Conservation (phyloP, 2,329 filamentous ascomycete species). For the Arthrobotrys iridis region DNA sequence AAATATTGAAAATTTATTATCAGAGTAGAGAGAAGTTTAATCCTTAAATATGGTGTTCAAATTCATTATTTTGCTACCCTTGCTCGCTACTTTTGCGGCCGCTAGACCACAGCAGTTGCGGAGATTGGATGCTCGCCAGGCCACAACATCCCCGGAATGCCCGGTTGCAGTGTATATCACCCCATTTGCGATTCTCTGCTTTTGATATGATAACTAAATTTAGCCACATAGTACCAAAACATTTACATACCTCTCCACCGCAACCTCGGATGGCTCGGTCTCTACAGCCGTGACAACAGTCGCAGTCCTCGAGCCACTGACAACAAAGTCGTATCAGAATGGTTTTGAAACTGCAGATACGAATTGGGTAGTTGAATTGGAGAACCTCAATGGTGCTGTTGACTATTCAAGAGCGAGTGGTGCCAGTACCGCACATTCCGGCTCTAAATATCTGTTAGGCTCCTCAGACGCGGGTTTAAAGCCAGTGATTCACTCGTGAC, state of each 20-base stretch:
- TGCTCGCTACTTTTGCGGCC: not conserved
- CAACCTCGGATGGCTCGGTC: constrained; percentile 9
- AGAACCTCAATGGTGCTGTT: constrained; percentile 1
- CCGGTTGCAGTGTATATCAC: constrained; percentile 5
- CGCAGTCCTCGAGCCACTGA: constrained; percentile 16
- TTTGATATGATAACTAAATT: not conserved
- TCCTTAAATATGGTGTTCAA: not conserved
- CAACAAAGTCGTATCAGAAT: constrained; percentile 12
- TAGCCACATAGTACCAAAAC: constrained; percentile 13
- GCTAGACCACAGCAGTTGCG: not conserved
- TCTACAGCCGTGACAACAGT: constrained; percentile 26
- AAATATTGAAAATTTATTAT: no score
- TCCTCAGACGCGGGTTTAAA: not conserved
- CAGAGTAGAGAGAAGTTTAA: not conserved
- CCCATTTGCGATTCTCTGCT: not conserved
- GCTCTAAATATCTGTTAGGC: constrained; percentile 12
- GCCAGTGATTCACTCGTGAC: not conserved
- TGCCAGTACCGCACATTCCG: constrained; percentile 4
- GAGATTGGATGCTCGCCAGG: not conserved
- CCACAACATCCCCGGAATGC: not conserved
- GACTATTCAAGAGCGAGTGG: constrained; percentile 16
- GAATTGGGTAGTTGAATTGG: constrained; percentile 24
- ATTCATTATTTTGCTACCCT: not conserved
- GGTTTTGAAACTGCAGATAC: constrained; percentile 16
- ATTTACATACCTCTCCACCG: constrained; percentile 23